Evolutionary conservation across 2,329 filamentous ascomycete genomes (phyloP), one percentile per base, ranked within the genome.

Genomic region (Aspergillus clavatus): DNA sequence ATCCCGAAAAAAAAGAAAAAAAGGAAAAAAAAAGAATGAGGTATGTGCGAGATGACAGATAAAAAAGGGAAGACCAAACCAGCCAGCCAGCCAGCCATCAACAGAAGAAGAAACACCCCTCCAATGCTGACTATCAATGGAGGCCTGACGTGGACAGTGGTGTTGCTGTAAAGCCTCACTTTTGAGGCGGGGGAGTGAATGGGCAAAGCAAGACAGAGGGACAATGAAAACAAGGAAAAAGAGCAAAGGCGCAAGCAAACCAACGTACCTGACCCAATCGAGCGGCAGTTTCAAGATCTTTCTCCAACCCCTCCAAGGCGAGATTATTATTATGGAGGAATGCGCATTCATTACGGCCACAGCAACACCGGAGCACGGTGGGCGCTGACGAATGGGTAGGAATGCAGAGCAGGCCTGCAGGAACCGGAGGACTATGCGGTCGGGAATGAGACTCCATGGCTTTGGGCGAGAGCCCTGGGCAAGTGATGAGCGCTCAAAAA

Each of bases 211-310:
- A 24, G 29, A 22, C 7, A 19, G 27, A 47, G 29, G 19, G 18
- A 38, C 18, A 24, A 11, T n/a, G n/a, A n/a, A n/a, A n/a, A n/a
- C n/a, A n/a, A n/a, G n/a, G n/a, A n/a, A n/a, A n/a, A n/a, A n/a
- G n/a, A n/a, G n/a, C n/a, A 40, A 46, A 45, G 38, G 40, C 26
- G 46, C 48, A 47, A 46, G 45, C 44, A 48, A 44, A 52, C 44
- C 42, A 49, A 81, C 87, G 65, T 84, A 96, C 91, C 86, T 96
- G 87, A 54, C 93, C 93, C 59, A 96, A 79, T 64, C 86, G 80
- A 39, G 89, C 93, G 31, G 93, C 93, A 42, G 82, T 88, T 58
- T 84, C 83, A 43, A 96, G 86, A 71, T 96, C 88, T 58, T 84
- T 86, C 70, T 97, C 91, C 53, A 97, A 78, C 50, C 81, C 84